These are phyloP conservation scores for Cryptococcus hybrid DNA, from an alignment of 1,284 basidiomycete genomes.

Conservation along the genomic window DNA sequence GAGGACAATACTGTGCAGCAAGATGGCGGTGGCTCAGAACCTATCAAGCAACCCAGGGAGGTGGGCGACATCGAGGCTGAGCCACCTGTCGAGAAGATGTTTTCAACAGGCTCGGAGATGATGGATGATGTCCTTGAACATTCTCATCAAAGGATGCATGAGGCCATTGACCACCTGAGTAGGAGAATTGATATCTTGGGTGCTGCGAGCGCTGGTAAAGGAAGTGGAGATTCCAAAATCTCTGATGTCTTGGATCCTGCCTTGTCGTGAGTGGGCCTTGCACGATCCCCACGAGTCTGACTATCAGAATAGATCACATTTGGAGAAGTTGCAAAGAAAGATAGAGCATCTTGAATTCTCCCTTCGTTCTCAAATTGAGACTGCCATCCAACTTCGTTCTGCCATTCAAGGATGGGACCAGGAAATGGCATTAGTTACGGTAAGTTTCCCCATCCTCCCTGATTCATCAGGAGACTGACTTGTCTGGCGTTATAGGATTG, in stretches of 20 bases:
- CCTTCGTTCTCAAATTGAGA: slow-evolving; percentile 22
- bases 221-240: slow-evolving; percentile 8
- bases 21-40: not conserved
- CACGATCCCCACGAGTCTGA: too few species aligned
- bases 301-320: slow-evolving; percentile 4
- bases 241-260: not conserved
- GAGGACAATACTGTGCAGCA: not conserved
- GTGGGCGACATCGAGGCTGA: not conserved
- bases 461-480: too few species aligned
- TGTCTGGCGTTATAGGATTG: slow-evolving; percentile 7
- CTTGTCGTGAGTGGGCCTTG: not conserved
- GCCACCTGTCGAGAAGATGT: slow-evolving; percentile 2
- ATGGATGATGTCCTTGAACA: slow-evolving; percentile 49
- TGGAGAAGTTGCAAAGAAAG: slow-evolving; percentile 17
- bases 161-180: slow-evolving; percentile 39
- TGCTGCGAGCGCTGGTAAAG: slow-evolving; percentile 5
- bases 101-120: slow-evolving; percentile 39
- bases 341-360: slow-evolving; percentile 22
- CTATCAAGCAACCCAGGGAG: not conserved
- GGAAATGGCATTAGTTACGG: slow-evolving; percentile 19
- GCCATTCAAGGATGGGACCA: slow-evolving; percentile 25
- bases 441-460: slow-evolving; percentile 9
- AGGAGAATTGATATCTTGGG: slow-evolving; percentile 32
- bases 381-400: slow-evolving; percentile 17
- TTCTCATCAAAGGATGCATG: slow-evolving; percentile 46